A percentile compares a stretch with the other conserved stretches of the same genome.
phyloP scores from a whole-genome alignment of 2,329 filamentous ascomycete genomes.

The Diplodia intermedia region DNA sequence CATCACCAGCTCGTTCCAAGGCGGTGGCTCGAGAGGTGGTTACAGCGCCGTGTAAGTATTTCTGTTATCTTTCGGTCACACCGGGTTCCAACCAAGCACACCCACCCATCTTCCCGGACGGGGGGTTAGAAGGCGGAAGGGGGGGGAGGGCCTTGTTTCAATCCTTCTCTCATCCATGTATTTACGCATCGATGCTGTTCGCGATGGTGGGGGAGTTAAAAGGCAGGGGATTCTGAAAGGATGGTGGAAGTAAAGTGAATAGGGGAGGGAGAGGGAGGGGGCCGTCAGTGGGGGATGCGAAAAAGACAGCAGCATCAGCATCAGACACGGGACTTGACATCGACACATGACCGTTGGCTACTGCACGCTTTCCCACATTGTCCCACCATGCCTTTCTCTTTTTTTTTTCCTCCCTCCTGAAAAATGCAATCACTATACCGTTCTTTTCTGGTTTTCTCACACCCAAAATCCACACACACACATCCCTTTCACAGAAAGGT shows the following conservation, averaged over 20 bases:
- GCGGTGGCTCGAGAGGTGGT: constrained; percentile 81
- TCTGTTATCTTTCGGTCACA: not conserved
- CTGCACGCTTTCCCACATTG: too few relatives aligned
- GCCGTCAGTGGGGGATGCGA: not conserved
- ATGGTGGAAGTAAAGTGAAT: not conserved
- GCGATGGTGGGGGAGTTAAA: not conserved
- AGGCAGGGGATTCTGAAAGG: not conserved
- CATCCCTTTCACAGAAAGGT: not conserved
- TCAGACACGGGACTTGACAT: too few relatives aligned
- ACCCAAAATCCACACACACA: not conserved
- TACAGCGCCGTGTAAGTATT: constrained; percentile 83
- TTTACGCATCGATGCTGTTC: not conserved
- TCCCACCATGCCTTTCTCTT: not conserved
- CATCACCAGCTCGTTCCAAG: constrained; percentile 83
- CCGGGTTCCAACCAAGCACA: not conserved
- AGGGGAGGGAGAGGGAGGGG: not conserved
- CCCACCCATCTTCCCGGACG: not conserved
- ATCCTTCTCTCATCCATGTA: not conserved
- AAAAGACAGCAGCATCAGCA: not conserved
- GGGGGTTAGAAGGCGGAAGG: not conserved
- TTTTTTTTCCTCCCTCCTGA: too few relatives aligned
- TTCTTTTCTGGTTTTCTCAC: not conserved
- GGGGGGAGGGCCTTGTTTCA: not conserved
- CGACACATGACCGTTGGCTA: not conserved
- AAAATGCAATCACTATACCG: not conserved